phyloP scores from a whole-genome alignment of 1,139 yeast genomes.

The Debaryomyces sp. region DNA sequence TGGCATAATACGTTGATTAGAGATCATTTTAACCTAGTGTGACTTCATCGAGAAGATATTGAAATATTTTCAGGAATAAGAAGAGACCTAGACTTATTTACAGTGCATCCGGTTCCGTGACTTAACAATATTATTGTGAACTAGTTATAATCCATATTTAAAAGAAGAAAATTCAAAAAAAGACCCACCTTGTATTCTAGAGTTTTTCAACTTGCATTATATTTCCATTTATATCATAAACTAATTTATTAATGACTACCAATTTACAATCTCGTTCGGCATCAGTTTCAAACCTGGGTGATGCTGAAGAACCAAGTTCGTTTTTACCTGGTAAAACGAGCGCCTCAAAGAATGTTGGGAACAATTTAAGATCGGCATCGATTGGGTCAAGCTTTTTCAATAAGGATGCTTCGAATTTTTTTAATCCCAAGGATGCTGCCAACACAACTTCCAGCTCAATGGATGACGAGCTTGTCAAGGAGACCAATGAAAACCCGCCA shows the following conservation, averaged over 20 bases:
- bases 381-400: constrained; percentile 29
- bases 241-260: constrained; percentile 9
- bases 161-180: constrained; percentile 1
- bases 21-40: constrained; percentile 3
- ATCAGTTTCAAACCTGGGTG: constrained; percentile 20
- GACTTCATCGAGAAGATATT: constrained; percentile 1
- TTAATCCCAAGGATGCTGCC: constrained; percentile 13
- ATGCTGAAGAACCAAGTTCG: constrained; percentile 8
- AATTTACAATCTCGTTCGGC: constrained; percentile 18
- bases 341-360: constrained; percentile 1
- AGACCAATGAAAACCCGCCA: neutral
- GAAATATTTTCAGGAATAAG: neutral
- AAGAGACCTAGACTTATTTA: neutral
- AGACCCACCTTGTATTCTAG: constrained; percentile 2
- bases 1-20: constrained; percentile 1
- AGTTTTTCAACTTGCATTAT: constrained; percentile 4
- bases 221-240: constrained; percentile 2
- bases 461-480: constrained; percentile 11
- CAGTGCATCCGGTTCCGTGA: neutral
- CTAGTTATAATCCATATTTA: neutral
- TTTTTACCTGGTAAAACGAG: constrained; percentile 2
- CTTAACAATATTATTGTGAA: neutral
- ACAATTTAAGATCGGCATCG: constrained; percentile 23
- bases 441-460: constrained; percentile 11
- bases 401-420: constrained; percentile 24